Conservation (phyloP, 306 rosid genomes). For the Cucurbita maxima region DNA sequence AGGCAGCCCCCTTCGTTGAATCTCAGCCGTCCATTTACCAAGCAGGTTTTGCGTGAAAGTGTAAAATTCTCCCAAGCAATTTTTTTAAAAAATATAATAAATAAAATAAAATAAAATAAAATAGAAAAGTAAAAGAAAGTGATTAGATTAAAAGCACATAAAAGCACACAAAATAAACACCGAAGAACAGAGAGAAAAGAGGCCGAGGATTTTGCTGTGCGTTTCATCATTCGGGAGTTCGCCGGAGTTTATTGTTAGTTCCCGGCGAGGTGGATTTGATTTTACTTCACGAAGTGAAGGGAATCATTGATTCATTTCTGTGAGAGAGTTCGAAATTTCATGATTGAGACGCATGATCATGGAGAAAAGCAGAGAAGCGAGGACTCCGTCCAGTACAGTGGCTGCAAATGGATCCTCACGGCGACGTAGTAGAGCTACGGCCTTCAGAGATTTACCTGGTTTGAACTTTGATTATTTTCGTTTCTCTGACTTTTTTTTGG, state of each 20-base stretch:
- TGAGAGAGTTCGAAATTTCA: slow-evolving; percentile 10
- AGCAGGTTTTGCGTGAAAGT: slow-evolving; percentile 10
- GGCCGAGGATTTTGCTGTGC: not conserved
- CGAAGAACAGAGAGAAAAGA: not conserved
- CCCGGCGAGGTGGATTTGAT: not conserved
- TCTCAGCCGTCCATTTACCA: slow-evolving; percentile 4
- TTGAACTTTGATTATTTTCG: not conserved
- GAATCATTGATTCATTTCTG: not conserved
- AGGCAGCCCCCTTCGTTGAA: not conserved
- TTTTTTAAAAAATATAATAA: no score
- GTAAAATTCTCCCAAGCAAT: not conserved
- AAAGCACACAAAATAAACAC: slow-evolving; percentile 2
- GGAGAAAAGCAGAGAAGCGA: slow-evolving; percentile 48
- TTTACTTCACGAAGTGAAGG: not conserved
- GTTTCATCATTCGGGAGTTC: not conserved
- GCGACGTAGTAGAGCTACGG: slow-evolving; percentile 20
- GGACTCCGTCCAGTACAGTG: slow-evolving; percentile 24
- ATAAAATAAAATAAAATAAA: not conserved
- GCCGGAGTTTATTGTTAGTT: not conserved
- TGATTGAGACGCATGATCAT: slow-evolving; percentile 25
- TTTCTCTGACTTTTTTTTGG: not conserved
- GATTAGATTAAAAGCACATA: slow-evolving; percentile 10
- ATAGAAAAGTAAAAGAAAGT: not conserved
- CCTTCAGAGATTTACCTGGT: slow-evolving; percentile 38
- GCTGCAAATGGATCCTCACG: slow-evolving; percentile 19